Evolutionary conservation across 257 asterid genomes (phyloP).

Genomic region (Solanum boliviense): DNA sequence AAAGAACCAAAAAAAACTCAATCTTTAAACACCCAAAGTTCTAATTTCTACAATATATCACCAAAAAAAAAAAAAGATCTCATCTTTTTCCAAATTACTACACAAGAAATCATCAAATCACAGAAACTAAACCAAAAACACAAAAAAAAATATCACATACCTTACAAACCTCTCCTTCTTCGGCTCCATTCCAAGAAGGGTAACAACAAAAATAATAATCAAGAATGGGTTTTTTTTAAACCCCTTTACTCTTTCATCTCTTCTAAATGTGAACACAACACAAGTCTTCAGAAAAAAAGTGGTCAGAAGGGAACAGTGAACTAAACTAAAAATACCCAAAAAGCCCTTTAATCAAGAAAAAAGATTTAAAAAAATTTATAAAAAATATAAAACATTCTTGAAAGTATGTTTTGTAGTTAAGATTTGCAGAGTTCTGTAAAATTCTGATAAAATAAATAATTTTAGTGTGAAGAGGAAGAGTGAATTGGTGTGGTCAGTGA

Average conservation of each 20-base stretch:
- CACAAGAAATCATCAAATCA: not conserved
- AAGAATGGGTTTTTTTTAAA: not conserved
- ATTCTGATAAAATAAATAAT: not conserved
- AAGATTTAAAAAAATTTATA: not conserved
- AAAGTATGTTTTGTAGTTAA: not conserved
- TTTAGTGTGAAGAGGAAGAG: not conserved
- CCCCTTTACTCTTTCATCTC: not conserved
- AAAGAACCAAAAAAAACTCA: not conserved
- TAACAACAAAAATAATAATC: not conserved
- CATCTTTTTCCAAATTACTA: not conserved
- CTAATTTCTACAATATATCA: not conserved
- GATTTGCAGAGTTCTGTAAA: not conserved
- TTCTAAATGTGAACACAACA: not conserved
- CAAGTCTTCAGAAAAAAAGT: not conserved
- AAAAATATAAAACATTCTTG: conserved; percentile 3
- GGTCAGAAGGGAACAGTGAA: not conserved
- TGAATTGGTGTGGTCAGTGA: not conserved
- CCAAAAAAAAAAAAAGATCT: conserved; percentile 9
- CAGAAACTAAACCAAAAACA: not conserved
- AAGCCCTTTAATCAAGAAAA: conserved; percentile 11
- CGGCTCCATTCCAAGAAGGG: conserved; percentile 30
- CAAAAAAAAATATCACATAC: conserved; percentile 18
- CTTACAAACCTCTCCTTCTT: conserved; percentile 76
- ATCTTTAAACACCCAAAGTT: not conserved
- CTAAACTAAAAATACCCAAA: not conserved